phyloP scores from a whole-genome alignment of 257 asterid genomes.

The Solanum dulcamara region DNA sequence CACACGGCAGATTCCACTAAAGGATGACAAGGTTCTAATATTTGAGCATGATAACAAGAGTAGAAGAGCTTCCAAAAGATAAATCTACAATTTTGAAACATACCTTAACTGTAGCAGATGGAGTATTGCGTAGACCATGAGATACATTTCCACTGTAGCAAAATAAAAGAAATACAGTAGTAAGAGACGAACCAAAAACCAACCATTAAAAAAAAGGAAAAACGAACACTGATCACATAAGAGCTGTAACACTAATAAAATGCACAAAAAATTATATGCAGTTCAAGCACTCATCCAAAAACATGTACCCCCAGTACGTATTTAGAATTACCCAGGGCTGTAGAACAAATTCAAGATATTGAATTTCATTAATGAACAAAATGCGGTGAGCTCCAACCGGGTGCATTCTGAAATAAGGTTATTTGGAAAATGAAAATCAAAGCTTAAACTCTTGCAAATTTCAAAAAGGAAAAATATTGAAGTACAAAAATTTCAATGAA shows the following conservation, averaged over 20 bases:
- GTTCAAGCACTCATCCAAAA: not conserved
- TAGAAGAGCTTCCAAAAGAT: not conserved
- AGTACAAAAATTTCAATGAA: not conserved
- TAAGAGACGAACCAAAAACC: not conserved
- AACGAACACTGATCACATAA: not conserved
- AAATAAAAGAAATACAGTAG: conserved; percentile 1
- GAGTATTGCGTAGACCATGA: conserved; percentile 84
- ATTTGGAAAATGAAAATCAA: not conserved
- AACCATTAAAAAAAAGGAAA: not conserved
- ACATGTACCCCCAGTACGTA: not conserved
- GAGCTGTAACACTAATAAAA: not conserved
- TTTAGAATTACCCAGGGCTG: not conserved
- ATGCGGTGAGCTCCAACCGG: not conserved
- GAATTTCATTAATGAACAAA: not conserved
- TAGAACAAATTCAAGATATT: not conserved
- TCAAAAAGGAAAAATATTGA: not conserved
- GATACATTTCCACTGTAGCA: conserved; percentile 67
- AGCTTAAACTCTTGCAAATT: not conserved
- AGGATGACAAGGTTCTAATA: not conserved
- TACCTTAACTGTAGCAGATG: conserved; percentile 73
- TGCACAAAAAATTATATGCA: not conserved
- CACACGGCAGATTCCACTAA: not conserved
- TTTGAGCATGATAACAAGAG: not conserved
- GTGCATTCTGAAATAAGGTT: not conserved
- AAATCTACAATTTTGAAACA: not conserved